These are phyloP conservation scores for Barnettozyma vustinii DNA, from an alignment of 805 yeast species.

Conservation along the genomic window DNA sequence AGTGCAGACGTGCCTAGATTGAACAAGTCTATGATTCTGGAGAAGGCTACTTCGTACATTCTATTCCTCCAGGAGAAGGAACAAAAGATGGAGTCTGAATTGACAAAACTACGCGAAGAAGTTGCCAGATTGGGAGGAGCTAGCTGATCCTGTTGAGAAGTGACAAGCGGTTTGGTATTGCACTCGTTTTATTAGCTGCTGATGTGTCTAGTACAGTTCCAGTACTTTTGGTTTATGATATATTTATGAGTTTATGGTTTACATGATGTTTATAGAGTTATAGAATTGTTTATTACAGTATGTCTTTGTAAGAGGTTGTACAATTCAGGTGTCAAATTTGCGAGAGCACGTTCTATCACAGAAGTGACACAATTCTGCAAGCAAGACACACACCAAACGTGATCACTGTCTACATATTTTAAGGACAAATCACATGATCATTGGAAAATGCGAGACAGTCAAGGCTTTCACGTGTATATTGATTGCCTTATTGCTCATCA, in stretches of 20 bases:
- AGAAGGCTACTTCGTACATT: constrained; percentile 62
- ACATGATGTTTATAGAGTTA: constrained; percentile 1
- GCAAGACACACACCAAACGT: background rate
- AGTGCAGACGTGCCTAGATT: constrained; percentile 34
- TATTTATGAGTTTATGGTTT: constrained; percentile 3
- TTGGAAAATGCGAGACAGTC: no score
- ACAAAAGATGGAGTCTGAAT: constrained; percentile 29
- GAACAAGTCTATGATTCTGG: constrained; percentile 64
- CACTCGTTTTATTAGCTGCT: background rate
- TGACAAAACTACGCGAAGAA: constrained; percentile 25
- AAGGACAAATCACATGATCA: no score
- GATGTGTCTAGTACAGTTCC: background rate
- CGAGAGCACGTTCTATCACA: background rate
- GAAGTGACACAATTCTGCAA: background rate
- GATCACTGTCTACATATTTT: no score
- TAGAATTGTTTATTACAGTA: background rate
- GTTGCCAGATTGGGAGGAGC: constrained; percentile 22
- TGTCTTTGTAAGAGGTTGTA: background rate
- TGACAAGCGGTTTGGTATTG: background rate
- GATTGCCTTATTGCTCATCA: no score
- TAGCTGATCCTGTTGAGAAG: background rate
- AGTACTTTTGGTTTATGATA: background rate
- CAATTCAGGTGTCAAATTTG: background rate
- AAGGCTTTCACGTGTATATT: no score
- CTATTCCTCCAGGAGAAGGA: constrained; percentile 47